Percentiles rank a stretch among this genome's conserved stretches.
Evolutionary conservation across 805 yeast species (phyloP).

Genomic region (Candida insectalens): DNA sequence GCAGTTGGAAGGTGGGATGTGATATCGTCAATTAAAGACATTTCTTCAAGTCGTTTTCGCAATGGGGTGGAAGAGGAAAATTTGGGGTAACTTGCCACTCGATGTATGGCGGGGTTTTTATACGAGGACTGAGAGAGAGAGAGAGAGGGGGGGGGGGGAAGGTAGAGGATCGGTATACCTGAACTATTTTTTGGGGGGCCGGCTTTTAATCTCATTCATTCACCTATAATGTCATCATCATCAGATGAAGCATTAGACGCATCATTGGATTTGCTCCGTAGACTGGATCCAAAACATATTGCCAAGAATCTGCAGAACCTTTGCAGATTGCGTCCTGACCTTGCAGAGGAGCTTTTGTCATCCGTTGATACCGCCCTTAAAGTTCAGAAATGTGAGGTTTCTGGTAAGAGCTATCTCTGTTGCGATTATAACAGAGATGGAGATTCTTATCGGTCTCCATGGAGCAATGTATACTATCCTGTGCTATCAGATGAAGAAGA

Average conservation of each 20-base stretch:
- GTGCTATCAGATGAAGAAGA: conserved; percentile 40
- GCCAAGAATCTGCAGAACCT: conserved; percentile 32
- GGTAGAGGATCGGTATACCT: too few species aligned
- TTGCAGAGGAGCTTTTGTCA: conserved; percentile 81
- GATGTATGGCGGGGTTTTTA: too few species aligned
- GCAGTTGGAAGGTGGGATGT: conserved; percentile 27
- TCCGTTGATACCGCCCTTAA: conserved; percentile 80
- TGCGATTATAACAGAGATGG: conserved; percentile 96
- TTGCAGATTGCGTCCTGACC: conserved; percentile 48
- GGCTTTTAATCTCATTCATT: too few species aligned
- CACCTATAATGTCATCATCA: too few species aligned
- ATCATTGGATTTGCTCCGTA: conserved; percentile 66
- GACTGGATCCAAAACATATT: conserved; percentile 61
- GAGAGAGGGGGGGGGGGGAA: too few species aligned
- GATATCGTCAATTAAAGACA: conserved; percentile 18
- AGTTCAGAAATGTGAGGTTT: conserved; percentile 35
- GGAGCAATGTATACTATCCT: conserved; percentile 70
- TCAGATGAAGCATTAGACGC: conserved; percentile 64
- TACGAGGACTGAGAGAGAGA: too few species aligned
- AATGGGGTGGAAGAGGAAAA: too few species aligned
- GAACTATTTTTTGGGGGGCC: too few species aligned
- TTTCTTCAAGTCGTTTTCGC: too few species aligned
- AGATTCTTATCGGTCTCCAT: conserved; percentile 86
- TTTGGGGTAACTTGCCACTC: too few species aligned
- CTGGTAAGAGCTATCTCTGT: conserved; percentile 63